A percentile compares a stretch with the other conserved stretches of the same genome.
Evolutionary conservation across 2,329 filamentous ascomycete species (phyloP).

Genomic region (Whalleya microplaca): DNA sequence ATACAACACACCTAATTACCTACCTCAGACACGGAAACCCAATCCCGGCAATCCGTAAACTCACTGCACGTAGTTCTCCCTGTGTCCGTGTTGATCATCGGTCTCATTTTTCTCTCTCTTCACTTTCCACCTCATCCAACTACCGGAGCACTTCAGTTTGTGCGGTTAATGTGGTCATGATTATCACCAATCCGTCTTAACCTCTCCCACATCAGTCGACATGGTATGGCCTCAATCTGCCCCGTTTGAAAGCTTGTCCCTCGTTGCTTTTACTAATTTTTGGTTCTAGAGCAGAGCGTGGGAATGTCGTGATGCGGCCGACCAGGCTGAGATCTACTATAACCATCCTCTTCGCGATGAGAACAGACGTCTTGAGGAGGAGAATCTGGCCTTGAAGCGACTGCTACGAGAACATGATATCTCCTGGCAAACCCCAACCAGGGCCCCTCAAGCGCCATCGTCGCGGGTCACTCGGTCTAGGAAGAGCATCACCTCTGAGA

Average conservation of each 20-base stretch:
- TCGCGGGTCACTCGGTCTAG: slow-evolving; percentile 36
- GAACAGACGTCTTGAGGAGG: slow-evolving; percentile 50
- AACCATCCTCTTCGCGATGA: slow-evolving; percentile 52
- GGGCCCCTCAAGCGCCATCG: slow-evolving; percentile 35
- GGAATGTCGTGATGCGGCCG: slow-evolving; percentile 57
- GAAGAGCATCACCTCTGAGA: slow-evolving; percentile 20
- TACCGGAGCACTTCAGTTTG: not conserved
- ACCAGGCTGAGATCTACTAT: slow-evolving; percentile 52
- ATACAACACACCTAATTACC: too few species aligned
- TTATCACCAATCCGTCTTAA: not conserved
- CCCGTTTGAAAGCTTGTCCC: not conserved
- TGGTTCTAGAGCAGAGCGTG: slow-evolving; percentile 38
- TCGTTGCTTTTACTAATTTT: slow-evolving; percentile 3
- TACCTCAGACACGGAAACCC: too few species aligned
- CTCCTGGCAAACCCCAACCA: slow-evolving; percentile 49
- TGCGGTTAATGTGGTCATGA: slow-evolving; percentile 4
- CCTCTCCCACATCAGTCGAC: slow-evolving; percentile 9
- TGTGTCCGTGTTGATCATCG: too few species aligned
- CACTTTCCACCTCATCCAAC: not conserved
- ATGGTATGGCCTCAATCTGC: slow-evolving; percentile 12
- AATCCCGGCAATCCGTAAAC: too few species aligned
- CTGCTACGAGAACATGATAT: slow-evolving; percentile 57
- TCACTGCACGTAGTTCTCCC: too few species aligned
- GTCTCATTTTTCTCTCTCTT: not conserved
- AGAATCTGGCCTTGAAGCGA: slow-evolving; percentile 54